phyloP scores from a whole-genome alignment of 176 grass and related monocot genomes.

The Pharus latifolius region DNA sequence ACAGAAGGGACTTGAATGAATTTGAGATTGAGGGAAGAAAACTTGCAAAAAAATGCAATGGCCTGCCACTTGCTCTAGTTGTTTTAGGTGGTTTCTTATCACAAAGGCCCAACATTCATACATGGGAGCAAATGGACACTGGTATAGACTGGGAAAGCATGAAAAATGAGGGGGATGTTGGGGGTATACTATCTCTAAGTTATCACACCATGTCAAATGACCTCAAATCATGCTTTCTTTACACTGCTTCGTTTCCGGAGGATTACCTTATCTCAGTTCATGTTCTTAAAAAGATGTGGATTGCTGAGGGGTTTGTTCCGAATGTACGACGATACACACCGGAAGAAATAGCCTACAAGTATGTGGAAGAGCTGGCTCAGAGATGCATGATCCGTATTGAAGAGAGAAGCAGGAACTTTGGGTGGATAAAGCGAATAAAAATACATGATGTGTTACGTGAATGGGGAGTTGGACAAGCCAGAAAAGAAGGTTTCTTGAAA shows the following conservation, averaged over 20 bases:
- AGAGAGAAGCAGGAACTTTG: background rate
- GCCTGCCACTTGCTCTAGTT: background rate
- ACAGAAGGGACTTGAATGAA: background rate
- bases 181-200: background rate
- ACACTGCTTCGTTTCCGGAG: background rate
- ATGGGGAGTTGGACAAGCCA: background rate
- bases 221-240: background rate
- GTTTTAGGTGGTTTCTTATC: background rate
- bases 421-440: background rate
- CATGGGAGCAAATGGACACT: background rate
- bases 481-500: background rate
- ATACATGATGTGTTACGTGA: background rate
- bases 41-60: background rate
- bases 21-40: background rate
- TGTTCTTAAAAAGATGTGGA: background rate
- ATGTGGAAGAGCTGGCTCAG: background rate
- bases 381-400: slow-evolving; percentile 1
- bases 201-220: background rate
- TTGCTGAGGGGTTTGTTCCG: background rate
- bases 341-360: background rate
- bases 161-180: background rate
- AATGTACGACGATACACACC: background rate
- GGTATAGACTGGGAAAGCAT: background rate
- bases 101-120: background rate
- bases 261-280: background rate